Evolutionary conservation across 306 rosid genomes (phyloP).

Genomic region (Begonia loranthoides): DNA sequence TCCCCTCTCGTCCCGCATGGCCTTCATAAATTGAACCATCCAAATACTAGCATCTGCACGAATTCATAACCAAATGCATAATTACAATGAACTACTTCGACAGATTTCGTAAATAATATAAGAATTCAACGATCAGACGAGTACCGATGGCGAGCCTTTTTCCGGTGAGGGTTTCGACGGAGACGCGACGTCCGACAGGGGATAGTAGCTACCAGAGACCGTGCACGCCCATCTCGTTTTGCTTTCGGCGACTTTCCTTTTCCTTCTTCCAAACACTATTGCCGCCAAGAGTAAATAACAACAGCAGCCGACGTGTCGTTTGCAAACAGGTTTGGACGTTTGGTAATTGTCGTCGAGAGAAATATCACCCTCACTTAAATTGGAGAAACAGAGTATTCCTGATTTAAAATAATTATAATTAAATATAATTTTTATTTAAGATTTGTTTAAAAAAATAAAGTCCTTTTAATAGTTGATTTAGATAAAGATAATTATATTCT

Average conservation of each 20-base stretch:
- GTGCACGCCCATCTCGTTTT: slow-evolving; percentile 67
- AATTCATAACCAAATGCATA: neutral
- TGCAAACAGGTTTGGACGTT: no score
- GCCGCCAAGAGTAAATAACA: slow-evolving; percentile 12
- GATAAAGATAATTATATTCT: no score
- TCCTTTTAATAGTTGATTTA: no score
- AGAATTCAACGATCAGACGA: slow-evolving; percentile 1
- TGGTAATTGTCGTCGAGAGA: no score
- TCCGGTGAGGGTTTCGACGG: slow-evolving; percentile 89
- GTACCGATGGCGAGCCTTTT: slow-evolving; percentile 80
- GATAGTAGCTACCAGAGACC: slow-evolving; percentile 87
- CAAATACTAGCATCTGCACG: slow-evolving; percentile 83
- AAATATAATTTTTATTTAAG: no score
- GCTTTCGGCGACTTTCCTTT: slow-evolving; percentile 11
- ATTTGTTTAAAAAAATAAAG: no score
- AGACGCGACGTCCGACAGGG: slow-evolving; percentile 96
- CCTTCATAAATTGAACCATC: slow-evolving; percentile 97
- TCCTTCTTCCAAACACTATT: slow-evolving; percentile 13
- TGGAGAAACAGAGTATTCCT: no score
- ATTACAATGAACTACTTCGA: neutral
- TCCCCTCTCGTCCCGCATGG: slow-evolving; percentile 93
- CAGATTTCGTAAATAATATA: neutral
- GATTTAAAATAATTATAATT: no score
- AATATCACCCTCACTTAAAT: no score
- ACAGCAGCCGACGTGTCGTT: no score